Evolutionary conservation across 306 rosid genomes (phyloP).

Genomic region (Luffa aegyptiaca): DNA sequence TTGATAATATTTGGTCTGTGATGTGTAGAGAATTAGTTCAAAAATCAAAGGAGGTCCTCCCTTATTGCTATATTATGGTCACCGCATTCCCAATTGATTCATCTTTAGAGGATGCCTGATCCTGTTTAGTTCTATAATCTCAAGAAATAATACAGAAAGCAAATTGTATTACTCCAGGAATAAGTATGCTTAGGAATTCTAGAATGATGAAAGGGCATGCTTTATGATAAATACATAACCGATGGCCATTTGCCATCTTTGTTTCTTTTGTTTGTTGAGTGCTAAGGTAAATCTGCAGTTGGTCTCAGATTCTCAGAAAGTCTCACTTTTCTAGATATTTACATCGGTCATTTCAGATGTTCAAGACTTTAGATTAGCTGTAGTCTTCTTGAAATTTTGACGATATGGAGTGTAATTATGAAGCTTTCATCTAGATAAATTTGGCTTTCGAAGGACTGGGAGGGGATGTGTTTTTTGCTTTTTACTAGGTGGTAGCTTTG

Average conservation of each 20-base stretch:
- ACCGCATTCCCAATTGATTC: neutral
- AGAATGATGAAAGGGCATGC: neutral
- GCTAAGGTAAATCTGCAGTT: neutral
- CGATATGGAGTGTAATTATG: neutral
- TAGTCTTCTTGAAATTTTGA: too few species aligned
- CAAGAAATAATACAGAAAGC: too few species aligned
- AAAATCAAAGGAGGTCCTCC: neutral
- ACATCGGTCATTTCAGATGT: neutral
- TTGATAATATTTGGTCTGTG: neutral
- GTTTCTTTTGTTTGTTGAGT: neutral
- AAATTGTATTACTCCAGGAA: too few species aligned
- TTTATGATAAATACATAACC: neutral
- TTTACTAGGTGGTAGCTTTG: neutral
- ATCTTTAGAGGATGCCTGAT: neutral
- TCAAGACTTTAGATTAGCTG: neutral
- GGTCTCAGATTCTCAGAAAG: neutral
- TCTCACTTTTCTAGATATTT: neutral
- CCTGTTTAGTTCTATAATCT: neutral
- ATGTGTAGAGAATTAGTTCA: neutral
- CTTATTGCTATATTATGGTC: neutral
- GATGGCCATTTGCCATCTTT: neutral
- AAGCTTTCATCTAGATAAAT: neutral
- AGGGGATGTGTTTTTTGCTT: neutral
- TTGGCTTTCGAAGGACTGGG: neutral
- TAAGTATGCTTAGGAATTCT: too few species aligned